A percentile compares a stretch with the other conserved stretches of the same genome.
phyloP scores from a whole-genome alignment of 1,139 yeast genomes.

The Pichia sp. region DNA sequence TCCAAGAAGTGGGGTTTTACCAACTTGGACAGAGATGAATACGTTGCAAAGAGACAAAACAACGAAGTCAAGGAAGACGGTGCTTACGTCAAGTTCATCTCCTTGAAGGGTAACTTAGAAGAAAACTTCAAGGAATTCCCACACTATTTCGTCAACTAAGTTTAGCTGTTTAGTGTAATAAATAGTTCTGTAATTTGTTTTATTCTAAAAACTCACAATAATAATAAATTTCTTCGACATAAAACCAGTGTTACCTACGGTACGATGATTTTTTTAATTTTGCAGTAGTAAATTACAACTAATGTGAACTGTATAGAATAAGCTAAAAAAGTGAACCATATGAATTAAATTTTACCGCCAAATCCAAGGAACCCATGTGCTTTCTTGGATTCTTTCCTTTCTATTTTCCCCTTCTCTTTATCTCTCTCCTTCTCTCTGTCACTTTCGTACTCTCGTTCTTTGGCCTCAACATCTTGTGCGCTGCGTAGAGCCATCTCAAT shows the following conservation, averaged over 20 bases:
- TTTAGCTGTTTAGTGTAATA: conserved; percentile 24
- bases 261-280: not conserved
- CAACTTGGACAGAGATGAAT: conserved; percentile 95
- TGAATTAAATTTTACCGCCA: conserved; percentile 7
- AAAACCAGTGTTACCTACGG: not conserved
- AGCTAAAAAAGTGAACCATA: not conserved
- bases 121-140: conserved; percentile 94
- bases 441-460: conserved; percentile 5
- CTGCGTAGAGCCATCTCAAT: conserved; percentile 34
- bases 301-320: not conserved
- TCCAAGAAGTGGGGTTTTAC: conserved; percentile 99
- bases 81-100: conserved; percentile 98
- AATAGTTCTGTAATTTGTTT: conserved; percentile 11
- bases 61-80: conserved; percentile 99
- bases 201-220: not conserved
- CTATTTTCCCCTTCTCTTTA: conserved; percentile 6
- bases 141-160: conserved; percentile 61
- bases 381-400: conserved; percentile 12
- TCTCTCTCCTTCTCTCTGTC: conserved; percentile 1
- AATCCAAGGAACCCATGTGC: conserved; percentile 20
- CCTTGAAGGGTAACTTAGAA: conserved; percentile 93
- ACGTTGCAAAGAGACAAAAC: conserved; percentile 87
- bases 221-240: not conserved
- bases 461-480: conserved; percentile 22
- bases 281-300: not conserved